Evolutionary conservation across 169 alveolate genomes (phyloP).

Genomic region (Eimeria zaria): DNA sequence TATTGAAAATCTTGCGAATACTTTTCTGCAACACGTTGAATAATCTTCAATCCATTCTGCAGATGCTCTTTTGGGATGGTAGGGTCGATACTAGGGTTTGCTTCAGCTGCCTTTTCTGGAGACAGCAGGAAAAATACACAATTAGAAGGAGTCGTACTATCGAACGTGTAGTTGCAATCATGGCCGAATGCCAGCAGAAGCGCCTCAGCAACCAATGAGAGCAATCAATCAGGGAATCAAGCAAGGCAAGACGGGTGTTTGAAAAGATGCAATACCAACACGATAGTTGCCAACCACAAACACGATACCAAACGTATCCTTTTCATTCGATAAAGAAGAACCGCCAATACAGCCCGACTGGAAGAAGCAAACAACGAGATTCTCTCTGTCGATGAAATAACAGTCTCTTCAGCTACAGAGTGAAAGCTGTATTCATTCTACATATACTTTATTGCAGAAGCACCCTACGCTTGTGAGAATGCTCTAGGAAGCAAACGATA

Average conservation of each 20-base stretch:
- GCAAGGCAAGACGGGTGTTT: background rate
- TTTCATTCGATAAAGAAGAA: background rate
- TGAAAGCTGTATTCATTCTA: too few species aligned
- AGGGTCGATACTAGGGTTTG: background rate
- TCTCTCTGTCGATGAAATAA: too few species aligned
- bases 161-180: background rate
- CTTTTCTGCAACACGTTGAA: background rate
- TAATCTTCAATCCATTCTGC: background rate
- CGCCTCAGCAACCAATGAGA: background rate
- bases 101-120: background rate
- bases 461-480: too few species aligned
- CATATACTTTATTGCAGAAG: too few species aligned
- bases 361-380: too few species aligned
- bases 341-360: background rate
- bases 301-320: background rate
- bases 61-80: background rate
- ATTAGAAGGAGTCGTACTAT: background rate
- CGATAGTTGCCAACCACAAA: background rate
- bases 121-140: background rate
- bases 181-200: background rate
- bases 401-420: too few species aligned
- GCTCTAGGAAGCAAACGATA: too few species aligned
- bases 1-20: background rate
- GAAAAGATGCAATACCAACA: background rate
- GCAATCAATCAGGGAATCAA: background rate